phyloP scores from a whole-genome alignment of 768 basidiomycete genomes.

The Strobilomyces confusus region DNA sequence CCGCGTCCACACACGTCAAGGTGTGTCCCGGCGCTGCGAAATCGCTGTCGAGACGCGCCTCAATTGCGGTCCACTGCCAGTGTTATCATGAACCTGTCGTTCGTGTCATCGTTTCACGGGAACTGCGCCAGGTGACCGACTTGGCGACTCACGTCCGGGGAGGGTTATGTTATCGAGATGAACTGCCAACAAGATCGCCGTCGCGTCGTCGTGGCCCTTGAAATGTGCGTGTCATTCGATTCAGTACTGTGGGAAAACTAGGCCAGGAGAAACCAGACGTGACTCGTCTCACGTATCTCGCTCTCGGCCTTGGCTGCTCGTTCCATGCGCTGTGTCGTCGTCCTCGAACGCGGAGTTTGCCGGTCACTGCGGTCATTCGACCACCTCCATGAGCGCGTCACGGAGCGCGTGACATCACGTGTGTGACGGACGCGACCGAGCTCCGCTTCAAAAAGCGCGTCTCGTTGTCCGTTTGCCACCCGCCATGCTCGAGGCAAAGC shows the following conservation, averaged over 20 bases:
- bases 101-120: neutral
- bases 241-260: no score
- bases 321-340: no score
- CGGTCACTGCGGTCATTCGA: no score
- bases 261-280: no score
- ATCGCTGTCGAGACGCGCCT: constrained; percentile 78
- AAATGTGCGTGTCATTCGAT: no score
- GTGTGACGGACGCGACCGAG: constrained; percentile 29
- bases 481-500: constrained; percentile 85
- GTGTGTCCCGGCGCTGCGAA: constrained; percentile 60
- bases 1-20: constrained; percentile 65
- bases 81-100: constrained; percentile 79
- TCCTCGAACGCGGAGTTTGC: no score
- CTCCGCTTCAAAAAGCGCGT: constrained; percentile 39
- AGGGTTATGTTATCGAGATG: constrained; percentile 63
- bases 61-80: constrained; percentile 57
- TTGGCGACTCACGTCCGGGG: constrained; percentile 53
- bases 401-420: constrained; percentile 24
- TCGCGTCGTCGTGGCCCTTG: constrained; percentile 89
- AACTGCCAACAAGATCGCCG: constrained; percentile 73
- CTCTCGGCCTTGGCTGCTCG: no score
- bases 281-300: no score
- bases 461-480: constrained; percentile 8
- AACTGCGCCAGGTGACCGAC: neutral
- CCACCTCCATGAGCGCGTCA: constrained; percentile 9